Conservation (phyloP, 2,329 filamentous ascomycete species). For the Plenodomus biglobosus region DNA sequence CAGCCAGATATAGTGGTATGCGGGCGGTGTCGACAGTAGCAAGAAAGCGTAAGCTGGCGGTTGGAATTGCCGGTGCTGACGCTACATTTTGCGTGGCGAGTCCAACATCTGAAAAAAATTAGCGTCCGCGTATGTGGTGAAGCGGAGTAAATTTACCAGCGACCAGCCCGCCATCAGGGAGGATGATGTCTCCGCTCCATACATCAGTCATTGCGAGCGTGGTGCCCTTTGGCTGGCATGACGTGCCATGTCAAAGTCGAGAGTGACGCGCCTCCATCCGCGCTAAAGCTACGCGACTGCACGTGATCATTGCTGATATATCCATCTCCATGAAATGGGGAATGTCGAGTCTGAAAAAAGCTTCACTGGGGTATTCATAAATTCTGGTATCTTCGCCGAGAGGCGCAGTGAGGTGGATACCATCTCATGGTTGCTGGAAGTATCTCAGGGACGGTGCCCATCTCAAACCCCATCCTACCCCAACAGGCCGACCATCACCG, state of each 20-base stretch:
- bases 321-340: too few relatives aligned
- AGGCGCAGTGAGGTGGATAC: too few relatives aligned
- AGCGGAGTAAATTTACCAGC: conserved; percentile 17
- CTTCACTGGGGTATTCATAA: too few relatives aligned
- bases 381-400: too few relatives aligned
- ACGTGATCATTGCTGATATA: conserved; percentile 3
- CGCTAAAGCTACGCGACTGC: conserved; percentile 17
- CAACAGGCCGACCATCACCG: conserved; percentile 35
- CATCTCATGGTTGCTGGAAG: too few relatives aligned
- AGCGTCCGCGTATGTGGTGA: background rate
- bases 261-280: conserved; percentile 16
- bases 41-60: conserved; percentile 38
- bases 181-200: conserved; percentile 39
- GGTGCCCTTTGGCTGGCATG: background rate
- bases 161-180: conserved; percentile 28
- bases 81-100: conserved; percentile 27
- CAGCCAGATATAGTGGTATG: conserved; percentile 46
- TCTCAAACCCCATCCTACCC: conserved; percentile 6
- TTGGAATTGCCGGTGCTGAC: conserved; percentile 16
- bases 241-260: conserved; percentile 1
- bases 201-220: conserved; percentile 32
- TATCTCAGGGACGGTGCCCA: too few relatives aligned
- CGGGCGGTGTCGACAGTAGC: conserved; percentile 44
- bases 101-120: conserved; percentile 27
- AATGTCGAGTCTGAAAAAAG: too few relatives aligned